These are phyloP conservation scores for Grammothele lineata DNA, from an alignment of 768 basidiomycete genomes.

Conservation along the genomic window DNA sequence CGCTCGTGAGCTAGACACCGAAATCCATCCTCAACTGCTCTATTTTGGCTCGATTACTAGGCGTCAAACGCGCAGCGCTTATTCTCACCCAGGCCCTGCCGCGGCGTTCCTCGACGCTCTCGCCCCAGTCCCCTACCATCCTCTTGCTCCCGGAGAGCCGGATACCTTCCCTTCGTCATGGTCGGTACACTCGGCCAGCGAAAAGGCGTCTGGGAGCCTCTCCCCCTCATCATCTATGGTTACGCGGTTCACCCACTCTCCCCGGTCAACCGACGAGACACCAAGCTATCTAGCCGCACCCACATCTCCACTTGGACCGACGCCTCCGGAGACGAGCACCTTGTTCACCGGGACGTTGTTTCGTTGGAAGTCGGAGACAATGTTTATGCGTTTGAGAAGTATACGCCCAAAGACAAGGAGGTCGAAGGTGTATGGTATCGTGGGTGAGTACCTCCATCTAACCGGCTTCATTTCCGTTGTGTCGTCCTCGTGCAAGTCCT, in stretches of 20 bases:
- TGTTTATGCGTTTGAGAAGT: conserved; percentile 95
- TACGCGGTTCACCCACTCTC: conserved; percentile 85
- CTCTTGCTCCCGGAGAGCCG: no score
- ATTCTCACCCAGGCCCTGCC: no score
- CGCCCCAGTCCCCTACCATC: no score
- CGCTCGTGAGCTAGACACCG: no score
- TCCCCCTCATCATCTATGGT: conserved; percentile 80
- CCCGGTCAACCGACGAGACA: conserved; percentile 65
- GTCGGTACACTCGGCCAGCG: conserved; percentile 10
- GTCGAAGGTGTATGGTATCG: conserved; percentile 87
- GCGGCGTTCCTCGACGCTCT: no score
- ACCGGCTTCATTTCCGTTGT: no score
- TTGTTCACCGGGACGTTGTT: conserved; percentile 70
- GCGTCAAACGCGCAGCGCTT: no score
- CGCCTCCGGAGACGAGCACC: conserved; percentile 53
- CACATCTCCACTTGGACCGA: conserved; percentile 61
- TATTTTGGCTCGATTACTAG: no score
- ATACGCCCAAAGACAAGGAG: conserved; percentile 68
- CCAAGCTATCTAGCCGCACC: conserved; percentile 55
- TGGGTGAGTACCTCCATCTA: conserved; percentile 57
- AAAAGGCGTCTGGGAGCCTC: conserved; percentile 56
- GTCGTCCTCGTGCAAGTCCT: no score
- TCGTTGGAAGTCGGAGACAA: conserved; percentile 93
- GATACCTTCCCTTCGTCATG: conserved; percentile 10
- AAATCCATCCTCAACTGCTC: no score